Base-by-base conservation (phyloP, 2,329 filamentous ascomycete genomes). In the Colletotrichum truncatum region DNA sequence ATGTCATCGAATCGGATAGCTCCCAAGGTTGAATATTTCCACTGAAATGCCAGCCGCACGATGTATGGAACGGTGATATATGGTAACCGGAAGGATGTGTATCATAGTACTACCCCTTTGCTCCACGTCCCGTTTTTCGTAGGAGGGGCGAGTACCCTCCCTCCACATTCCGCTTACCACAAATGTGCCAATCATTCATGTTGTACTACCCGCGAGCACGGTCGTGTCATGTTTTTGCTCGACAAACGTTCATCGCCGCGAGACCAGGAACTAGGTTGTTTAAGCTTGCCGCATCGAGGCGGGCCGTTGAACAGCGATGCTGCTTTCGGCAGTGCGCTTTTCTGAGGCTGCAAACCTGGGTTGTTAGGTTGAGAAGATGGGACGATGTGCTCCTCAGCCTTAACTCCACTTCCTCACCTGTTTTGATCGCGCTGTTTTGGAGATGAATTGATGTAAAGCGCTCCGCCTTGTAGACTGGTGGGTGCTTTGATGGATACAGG, bases 241-340 rank as follows among this genome's bases (percentile, higher is more conserved):
- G 48, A 43, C 39, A 65, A 65, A 62, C 56, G 49, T 55, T 55
- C 41, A 11, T 65, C 62, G 56, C 56, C 32, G 32, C 62, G 21
- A 30, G 11, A 38, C 56, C 48, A 54, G 39, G 56, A 36, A 34
- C 26, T 16, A 16, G 48, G 41, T 4, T 53, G 34, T 54, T 43
- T 28, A 62, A 54, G 32, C 62, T 54, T 49, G 39, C 23, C n/a
- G 38, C 38, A 46, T 11, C 10, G 45, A 14, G 26, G 54, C 38
- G 26, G 21, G 26, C 23, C 21, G 45, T 30, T 46, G 51, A n/a
- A n/a, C n/a, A n/a, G n/a, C n/a, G n/a, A n/a, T 41, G 18, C 14
- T 14, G 12, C 23, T 34, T 52, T 45, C 55, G 55, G 61, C 55
- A 64, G 54, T 53, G n/a, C n/a, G n/a, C n/a, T n/a, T n/a, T n/a